A percentile compares a stretch with the other conserved stretches of the same genome.
These are phyloP conservation scores for Neolecta irregularis DNA, from an alignment of 1,139 yeast species.

Conservation along the genomic window DNA sequence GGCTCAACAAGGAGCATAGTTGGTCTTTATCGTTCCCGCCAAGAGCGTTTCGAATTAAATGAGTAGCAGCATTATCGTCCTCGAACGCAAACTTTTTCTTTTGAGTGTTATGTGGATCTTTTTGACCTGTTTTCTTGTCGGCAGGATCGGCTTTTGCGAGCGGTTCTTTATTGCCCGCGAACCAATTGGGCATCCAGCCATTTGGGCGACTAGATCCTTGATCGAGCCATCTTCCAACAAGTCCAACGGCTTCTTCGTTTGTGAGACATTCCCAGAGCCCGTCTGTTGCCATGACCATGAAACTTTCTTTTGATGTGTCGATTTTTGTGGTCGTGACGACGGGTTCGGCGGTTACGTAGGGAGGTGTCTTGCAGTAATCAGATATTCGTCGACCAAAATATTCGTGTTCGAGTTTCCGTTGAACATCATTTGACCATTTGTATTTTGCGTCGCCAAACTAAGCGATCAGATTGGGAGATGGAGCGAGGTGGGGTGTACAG, in stretches of 20 bases:
- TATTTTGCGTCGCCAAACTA: conserved; percentile 87
- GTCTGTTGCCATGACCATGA: conserved; percentile 85
- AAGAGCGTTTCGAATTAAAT: conserved; percentile 79
- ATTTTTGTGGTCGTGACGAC: conserved; percentile 73
- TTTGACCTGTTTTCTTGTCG: background rate
- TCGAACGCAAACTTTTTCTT: conserved; percentile 13
- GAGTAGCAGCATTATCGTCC: conserved; percentile 83
- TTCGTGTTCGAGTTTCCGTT: conserved; percentile 48
- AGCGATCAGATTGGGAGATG: background rate
- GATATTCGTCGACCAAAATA: conserved; percentile 80
- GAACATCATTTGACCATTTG: conserved; percentile 49
- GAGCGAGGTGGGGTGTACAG: no score
- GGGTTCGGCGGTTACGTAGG: conserved; percentile 95
- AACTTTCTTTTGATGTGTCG: conserved; percentile 57
- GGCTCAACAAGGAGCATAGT: conserved; percentile 72
- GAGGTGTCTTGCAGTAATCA: conserved; percentile 68
- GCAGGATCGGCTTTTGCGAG: conserved; percentile 3
- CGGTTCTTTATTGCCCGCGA: no score
- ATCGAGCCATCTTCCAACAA: conserved; percentile 91
- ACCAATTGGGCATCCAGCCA: no score
- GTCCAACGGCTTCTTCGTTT: conserved; percentile 81
- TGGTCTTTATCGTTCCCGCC: conserved; percentile 84
- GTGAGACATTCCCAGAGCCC: conserved; percentile 85
- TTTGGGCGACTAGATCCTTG: no score
- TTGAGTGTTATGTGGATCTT: conserved; percentile 2